phyloP scores from a whole-genome alignment of 805 yeast species.

The Spathaspora arborariae region DNA sequence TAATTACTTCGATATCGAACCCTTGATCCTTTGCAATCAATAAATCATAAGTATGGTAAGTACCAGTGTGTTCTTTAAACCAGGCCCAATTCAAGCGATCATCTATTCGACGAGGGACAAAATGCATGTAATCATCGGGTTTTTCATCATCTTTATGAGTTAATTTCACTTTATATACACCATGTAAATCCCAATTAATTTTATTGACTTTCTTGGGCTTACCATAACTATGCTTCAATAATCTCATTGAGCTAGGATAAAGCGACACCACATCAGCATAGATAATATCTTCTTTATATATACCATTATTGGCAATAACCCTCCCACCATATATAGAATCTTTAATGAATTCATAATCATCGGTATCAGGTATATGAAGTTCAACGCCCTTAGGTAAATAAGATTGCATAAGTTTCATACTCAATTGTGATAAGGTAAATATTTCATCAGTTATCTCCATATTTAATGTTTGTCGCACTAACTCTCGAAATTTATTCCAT shows the following conservation, averaged over 20 bases:
- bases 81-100: background rate
- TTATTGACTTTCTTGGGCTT: background rate
- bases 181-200: background rate
- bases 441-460: background rate
- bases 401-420: background rate
- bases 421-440: conserved; percentile 1
- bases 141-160: background rate
- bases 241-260: background rate
- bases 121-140: background rate
- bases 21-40: background rate
- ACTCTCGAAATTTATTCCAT: background rate
- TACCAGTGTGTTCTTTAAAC: background rate
- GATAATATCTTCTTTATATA: background rate
- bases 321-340: background rate
- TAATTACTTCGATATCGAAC: background rate
- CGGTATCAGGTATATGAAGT: background rate
- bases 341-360: background rate
- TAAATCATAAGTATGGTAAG: background rate
- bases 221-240: background rate
- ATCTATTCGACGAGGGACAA: background rate
- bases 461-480: background rate
- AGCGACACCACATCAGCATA: conserved; percentile 1
- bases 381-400: background rate
- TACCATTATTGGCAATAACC: background rate
- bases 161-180: background rate